Conservation (phyloP, 371 early-diverging fungal species). For the Syncephalastrum contaminatum region DNA sequence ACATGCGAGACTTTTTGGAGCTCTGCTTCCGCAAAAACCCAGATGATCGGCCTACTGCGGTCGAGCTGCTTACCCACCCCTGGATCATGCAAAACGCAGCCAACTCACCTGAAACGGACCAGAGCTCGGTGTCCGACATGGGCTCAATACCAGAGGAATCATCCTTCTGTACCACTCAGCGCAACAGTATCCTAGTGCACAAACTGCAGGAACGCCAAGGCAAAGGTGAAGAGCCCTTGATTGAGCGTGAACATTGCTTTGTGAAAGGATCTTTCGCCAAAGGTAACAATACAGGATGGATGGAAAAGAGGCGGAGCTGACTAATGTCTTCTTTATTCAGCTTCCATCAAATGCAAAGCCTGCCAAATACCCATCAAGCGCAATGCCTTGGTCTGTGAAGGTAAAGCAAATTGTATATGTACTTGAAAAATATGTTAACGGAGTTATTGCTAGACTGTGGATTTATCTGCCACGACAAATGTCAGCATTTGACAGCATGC, state of each 20-base stretch:
- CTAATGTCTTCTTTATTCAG: constrained; percentile 7
- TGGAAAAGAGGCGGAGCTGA: not conserved
- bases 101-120: no score
- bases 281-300: constrained; percentile 20
- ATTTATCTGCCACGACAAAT: constrained; percentile 44
- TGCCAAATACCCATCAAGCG: constrained; percentile 35
- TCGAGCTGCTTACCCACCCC: constrained; percentile 61
- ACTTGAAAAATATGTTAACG: not conserved
- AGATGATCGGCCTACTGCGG: constrained; percentile 60
- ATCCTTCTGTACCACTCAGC: not conserved
- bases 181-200: constrained; percentile 16
- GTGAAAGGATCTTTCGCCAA: constrained; percentile 48
- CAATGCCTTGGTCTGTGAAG: constrained; percentile 45
- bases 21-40: constrained; percentile 79
- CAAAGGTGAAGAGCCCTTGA: not conserved
- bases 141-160: no score
- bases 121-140: no score
- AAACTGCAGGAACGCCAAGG: constrained; percentile 21
- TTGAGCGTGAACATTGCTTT: constrained; percentile 27
- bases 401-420: constrained; percentile 5
- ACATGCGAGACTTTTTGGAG: constrained; percentile 67
- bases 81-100: constrained; percentile 53
- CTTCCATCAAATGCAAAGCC: constrained; percentile 36
- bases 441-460: constrained; percentile 21
- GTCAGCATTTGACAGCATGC: constrained; percentile 19